Base-by-base conservation (phyloP, 768 basidiomycete species). In the Rickenella mellea region DNA sequence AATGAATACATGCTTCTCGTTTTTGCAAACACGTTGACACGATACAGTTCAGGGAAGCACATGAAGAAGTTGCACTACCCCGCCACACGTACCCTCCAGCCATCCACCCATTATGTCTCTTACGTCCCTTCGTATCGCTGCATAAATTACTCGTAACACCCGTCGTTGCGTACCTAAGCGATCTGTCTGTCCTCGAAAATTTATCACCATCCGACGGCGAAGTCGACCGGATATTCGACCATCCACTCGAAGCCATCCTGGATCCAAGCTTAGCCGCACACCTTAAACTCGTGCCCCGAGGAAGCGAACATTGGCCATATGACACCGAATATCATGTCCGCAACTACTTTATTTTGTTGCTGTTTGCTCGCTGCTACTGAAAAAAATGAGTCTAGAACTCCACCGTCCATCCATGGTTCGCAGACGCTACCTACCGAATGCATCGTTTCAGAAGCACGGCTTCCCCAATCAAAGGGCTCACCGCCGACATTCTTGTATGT, bases 391-490 rank as follows among this genome's bases (percentile, higher is more conserved):
- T 36, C 43, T 48, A 87, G 84, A 75, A 69, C 52, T 69, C 67
- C 4, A 72, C 67, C 2, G 85, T 87, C 53, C 56, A 74, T 1
- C 54, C 65, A 2, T 68, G 73, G 60, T 58, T 80, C 7, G 70
- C 66, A 26, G 63, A 69, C 27, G 66, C 68, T 7, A 49, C 62
- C 0, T 92, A 91, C 51, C 75, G 91, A 14, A 80, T 88, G 76
- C 87, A 93, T 55, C 79, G 90, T 6, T 82, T 94, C 52, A 73
- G 86, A 27, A 80, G 82, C 2, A 69, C 68, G 0, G 81, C 81
- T 1, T 89, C 88, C 14, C 79, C 89, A 0, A 71, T 93, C 44
- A 89, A 88, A 57, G 90, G 90, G 1, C 59, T 93, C 2, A 92
- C 89, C 1, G 69, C 85, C 2, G 83, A 89, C 48, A 84, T 93